Evolutionary conservation across 768 basidiomycete genomes (phyloP).

Genomic region (Hygrophoropsis aurantiaca): DNA sequence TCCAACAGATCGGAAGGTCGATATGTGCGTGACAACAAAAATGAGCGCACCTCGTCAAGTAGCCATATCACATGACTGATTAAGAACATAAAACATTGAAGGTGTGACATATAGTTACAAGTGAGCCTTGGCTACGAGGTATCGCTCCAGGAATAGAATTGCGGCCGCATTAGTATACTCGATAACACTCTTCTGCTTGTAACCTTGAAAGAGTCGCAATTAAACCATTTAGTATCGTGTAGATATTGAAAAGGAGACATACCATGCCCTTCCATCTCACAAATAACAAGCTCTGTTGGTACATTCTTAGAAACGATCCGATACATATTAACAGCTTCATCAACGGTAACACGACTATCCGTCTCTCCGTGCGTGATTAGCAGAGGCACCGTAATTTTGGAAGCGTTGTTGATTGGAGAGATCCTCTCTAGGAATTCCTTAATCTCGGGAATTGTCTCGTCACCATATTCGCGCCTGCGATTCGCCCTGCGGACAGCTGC

Average conservation of each 20-base stretch:
- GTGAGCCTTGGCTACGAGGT: slow-evolving; percentile 21
- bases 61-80: too few species aligned
- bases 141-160: slow-evolving; percentile 37
- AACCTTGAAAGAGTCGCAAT: slow-evolving; percentile 25
- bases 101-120: slow-evolving; percentile 1
- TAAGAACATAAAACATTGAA: too few species aligned
- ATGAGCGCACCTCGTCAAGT: too few species aligned
- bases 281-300: slow-evolving; percentile 36
- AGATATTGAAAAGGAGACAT: slow-evolving; percentile 5
- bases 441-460: slow-evolving; percentile 37
- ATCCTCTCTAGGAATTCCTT: slow-evolving; percentile 38
- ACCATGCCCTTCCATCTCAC: slow-evolving; percentile 45
- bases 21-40: too few species aligned
- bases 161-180: slow-evolving; percentile 42
- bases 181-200: slow-evolving; percentile 43
- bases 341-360: slow-evolving; percentile 39
- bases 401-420: slow-evolving; percentile 38
- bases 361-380: slow-evolving; percentile 43
- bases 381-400: slow-evolving; percentile 35
- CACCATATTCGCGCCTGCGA: slow-evolving; percentile 40
- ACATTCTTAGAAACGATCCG: slow-evolving; percentile 28
- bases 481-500: slow-evolving; percentile 34
- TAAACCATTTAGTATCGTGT: slow-evolving; percentile 5
- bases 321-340: slow-evolving; percentile 39
- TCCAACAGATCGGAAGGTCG: too few species aligned